These are phyloP conservation scores for Carex parvula DNA, from an alignment of 176 grass and related monocot species.

Conservation along the genomic window DNA sequence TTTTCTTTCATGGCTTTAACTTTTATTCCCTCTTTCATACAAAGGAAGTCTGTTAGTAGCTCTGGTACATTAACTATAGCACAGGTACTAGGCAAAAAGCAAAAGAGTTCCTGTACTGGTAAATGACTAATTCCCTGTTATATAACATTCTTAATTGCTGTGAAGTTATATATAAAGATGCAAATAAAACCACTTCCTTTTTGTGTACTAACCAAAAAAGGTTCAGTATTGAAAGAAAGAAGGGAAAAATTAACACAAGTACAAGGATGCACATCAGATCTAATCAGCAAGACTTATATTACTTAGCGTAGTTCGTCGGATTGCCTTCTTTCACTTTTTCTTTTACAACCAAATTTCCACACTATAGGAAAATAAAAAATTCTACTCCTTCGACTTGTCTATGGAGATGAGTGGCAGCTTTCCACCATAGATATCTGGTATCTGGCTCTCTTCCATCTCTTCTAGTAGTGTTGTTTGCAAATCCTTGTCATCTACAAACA, in stretches of 20 bases:
- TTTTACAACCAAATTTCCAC: neutral
- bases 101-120: neutral
- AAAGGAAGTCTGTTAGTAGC: neutral
- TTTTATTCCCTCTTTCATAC: neutral
- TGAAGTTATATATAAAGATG: no score
- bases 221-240: no score
- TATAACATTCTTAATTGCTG: no score
- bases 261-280: neutral
- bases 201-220: no score
- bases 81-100: neutral
- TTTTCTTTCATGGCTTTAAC: neutral
- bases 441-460: conserved; percentile 41
- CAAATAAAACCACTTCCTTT: no score
- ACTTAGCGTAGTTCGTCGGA: neutral
- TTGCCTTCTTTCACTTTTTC: neutral
- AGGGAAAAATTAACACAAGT: no score
- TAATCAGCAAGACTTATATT: neutral
- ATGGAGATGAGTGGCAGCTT: conserved; percentile 28
- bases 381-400: neutral
- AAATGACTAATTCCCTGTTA: neutral
- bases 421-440: conserved; percentile 43
- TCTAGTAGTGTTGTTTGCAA: conserved; percentile 24
- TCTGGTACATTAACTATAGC: neutral
- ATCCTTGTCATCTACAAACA: conserved; percentile 41
- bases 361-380: neutral